These are phyloP conservation scores for Nicotiana rustica DNA, from an alignment of 305 asterid genomes.

Conservation along the genomic window DNA sequence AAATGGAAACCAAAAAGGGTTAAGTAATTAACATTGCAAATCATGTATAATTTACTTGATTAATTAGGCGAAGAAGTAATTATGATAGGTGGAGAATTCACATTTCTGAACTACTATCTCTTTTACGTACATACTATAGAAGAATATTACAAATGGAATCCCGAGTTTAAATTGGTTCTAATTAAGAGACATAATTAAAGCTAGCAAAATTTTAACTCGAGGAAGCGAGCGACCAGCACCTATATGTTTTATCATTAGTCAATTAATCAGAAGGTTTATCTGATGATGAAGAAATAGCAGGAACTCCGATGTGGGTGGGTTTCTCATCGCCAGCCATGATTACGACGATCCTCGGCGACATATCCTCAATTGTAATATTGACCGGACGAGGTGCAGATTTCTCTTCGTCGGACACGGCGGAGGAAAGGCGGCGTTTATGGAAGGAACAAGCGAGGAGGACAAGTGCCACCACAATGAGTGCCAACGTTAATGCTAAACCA, in stretches of 20 bases:
- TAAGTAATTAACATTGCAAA: not conserved
- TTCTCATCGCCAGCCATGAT: constrained; percentile 71
- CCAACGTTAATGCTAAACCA: constrained; percentile 10
- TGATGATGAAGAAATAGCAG: constrained; percentile 36
- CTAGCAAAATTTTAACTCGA: not conserved
- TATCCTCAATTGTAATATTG: constrained; percentile 35
- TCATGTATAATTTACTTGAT: not conserved
- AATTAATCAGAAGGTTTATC: not conserved
- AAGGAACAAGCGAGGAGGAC: constrained; percentile 27
- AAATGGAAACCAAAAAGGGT: not conserved
- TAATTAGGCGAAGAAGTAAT: not conserved
- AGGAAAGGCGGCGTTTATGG: not conserved
- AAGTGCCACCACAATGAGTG: constrained; percentile 26
- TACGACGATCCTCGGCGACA: constrained; percentile 58
- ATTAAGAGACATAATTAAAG: not conserved
- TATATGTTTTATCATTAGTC: too few species aligned
- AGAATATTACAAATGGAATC: not conserved
- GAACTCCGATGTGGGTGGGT: constrained; percentile 70
- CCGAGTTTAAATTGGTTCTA: not conserved
- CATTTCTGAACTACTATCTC: not conserved
- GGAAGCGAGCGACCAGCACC: too few species aligned
- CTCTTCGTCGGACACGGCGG: constrained; percentile 27
- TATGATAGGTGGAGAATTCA: not conserved
- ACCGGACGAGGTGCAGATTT: constrained; percentile 29
- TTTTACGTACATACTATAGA: not conserved